These are phyloP conservation scores for Populus tremula DNA, from an alignment of 345 rosid species.

Conservation along the genomic window DNA sequence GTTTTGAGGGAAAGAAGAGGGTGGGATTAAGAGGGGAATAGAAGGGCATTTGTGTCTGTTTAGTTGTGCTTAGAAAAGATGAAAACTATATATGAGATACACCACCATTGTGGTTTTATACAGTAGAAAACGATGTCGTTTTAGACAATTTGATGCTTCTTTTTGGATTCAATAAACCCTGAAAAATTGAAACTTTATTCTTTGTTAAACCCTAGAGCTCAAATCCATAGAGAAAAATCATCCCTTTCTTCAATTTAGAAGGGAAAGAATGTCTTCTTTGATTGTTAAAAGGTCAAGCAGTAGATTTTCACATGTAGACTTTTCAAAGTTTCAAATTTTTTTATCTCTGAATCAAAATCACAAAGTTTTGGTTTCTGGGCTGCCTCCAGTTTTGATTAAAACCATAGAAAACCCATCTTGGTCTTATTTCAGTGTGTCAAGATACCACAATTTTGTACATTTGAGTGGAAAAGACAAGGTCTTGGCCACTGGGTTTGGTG, in stretches of 20 bases:
- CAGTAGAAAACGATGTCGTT: not conserved
- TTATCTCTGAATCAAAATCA: slow-evolving; percentile 1
- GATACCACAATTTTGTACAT: slow-evolving; percentile 7
- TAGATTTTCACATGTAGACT: not conserved
- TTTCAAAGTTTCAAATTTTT: not conserved
- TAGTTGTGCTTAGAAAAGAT: too few relatives aligned
- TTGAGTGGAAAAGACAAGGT: slow-evolving; percentile 11
- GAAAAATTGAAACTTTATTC: not conserved
- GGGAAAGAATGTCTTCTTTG: slow-evolving; percentile 21
- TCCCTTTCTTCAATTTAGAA: not conserved
- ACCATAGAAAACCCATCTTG: slow-evolving; percentile 5
- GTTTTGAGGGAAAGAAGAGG: slow-evolving; percentile 24
- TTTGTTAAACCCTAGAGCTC: slow-evolving; percentile 6
- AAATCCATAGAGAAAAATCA: not conserved
- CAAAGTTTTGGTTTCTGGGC: slow-evolving; percentile 13
- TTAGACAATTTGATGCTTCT: not conserved
- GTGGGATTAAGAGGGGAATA: slow-evolving; percentile 7
- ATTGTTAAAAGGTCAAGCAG: slow-evolving; percentile 11
- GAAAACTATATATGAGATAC: not conserved
- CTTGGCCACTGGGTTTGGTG: slow-evolving; percentile 20
- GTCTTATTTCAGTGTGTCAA: slow-evolving; percentile 7
- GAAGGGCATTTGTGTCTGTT: slow-evolving; percentile 25
- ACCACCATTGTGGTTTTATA: not conserved
- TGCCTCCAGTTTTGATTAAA: slow-evolving; percentile 34
- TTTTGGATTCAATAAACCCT: not conserved